phyloP scores from a whole-genome alignment of 164 flowering plant genomes.

The Cinnamomum micranthum region DNA sequence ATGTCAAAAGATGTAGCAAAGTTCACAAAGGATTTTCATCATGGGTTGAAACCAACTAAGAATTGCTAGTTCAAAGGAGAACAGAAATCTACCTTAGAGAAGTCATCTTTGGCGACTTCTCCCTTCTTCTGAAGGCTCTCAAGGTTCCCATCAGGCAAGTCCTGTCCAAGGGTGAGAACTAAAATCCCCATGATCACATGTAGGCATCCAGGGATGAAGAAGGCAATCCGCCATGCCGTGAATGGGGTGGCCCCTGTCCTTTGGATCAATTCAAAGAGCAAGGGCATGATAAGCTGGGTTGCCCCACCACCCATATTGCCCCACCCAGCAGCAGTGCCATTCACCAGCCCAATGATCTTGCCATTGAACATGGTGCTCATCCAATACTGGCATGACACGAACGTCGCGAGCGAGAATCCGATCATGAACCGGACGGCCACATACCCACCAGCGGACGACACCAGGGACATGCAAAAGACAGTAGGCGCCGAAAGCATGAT shows the following conservation, averaged over 20 bases:
- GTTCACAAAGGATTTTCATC: no score
- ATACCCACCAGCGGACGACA: conserved; percentile 40
- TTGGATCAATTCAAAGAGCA: conserved; percentile 44
- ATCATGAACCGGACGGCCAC: conserved; percentile 49
- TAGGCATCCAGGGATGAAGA: conserved; percentile 65
- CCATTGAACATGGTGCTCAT: conserved; percentile 73
- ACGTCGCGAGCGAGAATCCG: conserved; percentile 79
- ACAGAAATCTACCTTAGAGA: conserved; percentile 45
- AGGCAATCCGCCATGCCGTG: conserved; percentile 86
- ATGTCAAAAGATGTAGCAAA: no score
- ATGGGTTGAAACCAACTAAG: no score
- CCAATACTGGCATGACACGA: conserved; percentile 84
- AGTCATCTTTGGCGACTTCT: conserved; percentile 50
- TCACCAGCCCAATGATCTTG: conserved; percentile 64
- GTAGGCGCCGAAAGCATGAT: conserved; percentile 62
- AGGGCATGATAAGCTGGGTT: conserved; percentile 74
- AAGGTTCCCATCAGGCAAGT: conserved; percentile 77
- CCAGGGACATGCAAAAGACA: conserved; percentile 59
- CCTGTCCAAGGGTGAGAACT: conserved; percentile 70
- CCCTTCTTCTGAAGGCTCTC: conserved; percentile 56
- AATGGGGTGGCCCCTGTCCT: conserved; percentile 52
- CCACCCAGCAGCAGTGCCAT: conserved; percentile 81
- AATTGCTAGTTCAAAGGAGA: no score
- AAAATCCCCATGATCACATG: conserved; percentile 54
- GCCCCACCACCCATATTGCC: conserved; percentile 89